Base-by-base conservation (phyloP, 2,329 filamentous ascomycete genomes). In the Davidsoniella eucalypti region DNA sequence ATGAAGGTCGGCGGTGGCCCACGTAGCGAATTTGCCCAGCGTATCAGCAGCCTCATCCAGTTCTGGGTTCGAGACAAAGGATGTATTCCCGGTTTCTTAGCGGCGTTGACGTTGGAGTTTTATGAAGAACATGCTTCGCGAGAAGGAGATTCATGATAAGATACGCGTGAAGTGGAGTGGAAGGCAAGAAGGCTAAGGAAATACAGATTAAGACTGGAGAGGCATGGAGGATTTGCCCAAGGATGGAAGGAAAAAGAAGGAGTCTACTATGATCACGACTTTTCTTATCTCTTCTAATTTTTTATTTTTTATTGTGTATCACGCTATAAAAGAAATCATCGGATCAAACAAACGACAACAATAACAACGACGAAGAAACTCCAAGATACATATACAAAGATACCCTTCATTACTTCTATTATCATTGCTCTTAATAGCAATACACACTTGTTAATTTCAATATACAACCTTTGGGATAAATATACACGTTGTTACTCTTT, bases 1-100 rank as follows among this genome's bases (percentile, higher is more conserved):
- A 98, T 98, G 92, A 98, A 98, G 72, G 84, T 98, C 52, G 85
- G 82, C 33, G 92, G 92, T 1, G 92, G 92, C 0, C 85, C 87
- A 1, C 76, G 84, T 60, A 93, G 86, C 61, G 73, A 78, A 10
- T 98, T 98, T 65, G 92, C 88, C 1, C 68, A 76, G 50, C 82
- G 87, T 64, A 94, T 98, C 55, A 76, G 76, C 56, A 83, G 86
- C 59, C 77, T 88, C 62, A 90, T 95, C 60, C 82, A 87, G 56
- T 96, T 94, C 64, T 98, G 92, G 90, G 90, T 96, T 1, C 78
- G 93, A 60, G 87, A 92, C 58, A 80, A 87, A 68, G 88, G 87
- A 44, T 90, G 90, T 63, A 93, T 96, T 55, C 90, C 90, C 4
- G 90, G 88, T 51, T 94, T 96, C 63, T 65, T 96, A 56, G 87